A percentile compares a stretch with the other conserved stretches of the same genome.
phyloP scores from a whole-genome alignment of 768 basidiomycete genomes.

The Heimioporus sp. region DNA sequence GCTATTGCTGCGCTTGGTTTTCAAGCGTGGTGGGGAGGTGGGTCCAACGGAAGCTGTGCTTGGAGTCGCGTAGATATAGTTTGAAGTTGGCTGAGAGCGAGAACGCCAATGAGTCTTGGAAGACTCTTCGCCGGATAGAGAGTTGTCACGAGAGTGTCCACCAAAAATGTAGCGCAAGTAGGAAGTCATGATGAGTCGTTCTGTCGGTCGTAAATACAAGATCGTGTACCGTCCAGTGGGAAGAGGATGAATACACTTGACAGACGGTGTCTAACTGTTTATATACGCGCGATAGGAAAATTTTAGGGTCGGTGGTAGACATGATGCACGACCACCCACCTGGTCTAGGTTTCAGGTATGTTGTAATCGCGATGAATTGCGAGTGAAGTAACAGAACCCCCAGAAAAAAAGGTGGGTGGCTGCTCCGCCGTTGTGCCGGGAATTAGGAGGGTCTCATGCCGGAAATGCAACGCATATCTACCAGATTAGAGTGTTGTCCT shows the following conservation, averaged over 20 bases:
- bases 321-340: not conserved
- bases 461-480: conserved; percentile 9
- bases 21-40: conserved; percentile 35
- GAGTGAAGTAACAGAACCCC: conserved; percentile 34
- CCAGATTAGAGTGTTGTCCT: conserved; percentile 15
- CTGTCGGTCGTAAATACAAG: conserved; percentile 14
- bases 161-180: conserved; percentile 51
- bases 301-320: conserved; percentile 21
- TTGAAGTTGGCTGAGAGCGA: conserved; percentile 37
- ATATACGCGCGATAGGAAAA: conserved; percentile 23
- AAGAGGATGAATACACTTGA: conserved; percentile 5
- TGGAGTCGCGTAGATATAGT: conserved; percentile 41
- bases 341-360: conserved; percentile 21
- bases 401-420: conserved; percentile 23
- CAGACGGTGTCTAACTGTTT: conserved; percentile 10
- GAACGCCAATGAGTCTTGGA: conserved; percentile 45
- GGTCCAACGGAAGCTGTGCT: conserved; percentile 29
- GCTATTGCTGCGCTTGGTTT: conserved; percentile 40
- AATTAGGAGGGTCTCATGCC: conserved; percentile 20
- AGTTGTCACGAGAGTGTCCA: conserved; percentile 27
- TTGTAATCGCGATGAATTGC: conserved; percentile 13
- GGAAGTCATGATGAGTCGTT: conserved; percentile 41
- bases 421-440: conserved; percentile 11
- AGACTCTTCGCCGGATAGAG: conserved; percentile 23
- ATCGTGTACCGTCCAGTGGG: conserved; percentile 16